These are phyloP conservation scores for Blastocystis sp. DNA, from an alignment of 352 stramenopile species.

Conservation along the genomic window DNA sequence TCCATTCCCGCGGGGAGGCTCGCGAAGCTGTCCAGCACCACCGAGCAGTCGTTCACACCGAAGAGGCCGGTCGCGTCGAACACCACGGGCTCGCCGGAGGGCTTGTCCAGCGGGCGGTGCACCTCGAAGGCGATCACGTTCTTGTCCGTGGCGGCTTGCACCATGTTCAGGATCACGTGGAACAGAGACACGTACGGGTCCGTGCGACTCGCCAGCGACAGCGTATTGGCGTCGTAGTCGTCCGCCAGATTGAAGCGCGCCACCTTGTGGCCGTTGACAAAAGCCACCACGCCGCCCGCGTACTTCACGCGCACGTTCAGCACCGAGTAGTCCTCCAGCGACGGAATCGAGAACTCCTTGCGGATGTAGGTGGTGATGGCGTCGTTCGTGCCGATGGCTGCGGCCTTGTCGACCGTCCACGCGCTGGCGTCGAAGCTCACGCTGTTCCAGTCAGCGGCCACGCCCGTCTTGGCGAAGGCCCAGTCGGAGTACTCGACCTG, in stretches of 20 bases:
- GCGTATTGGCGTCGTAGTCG: not conserved
- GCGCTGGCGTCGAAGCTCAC: not conserved
- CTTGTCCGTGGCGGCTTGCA: not conserved
- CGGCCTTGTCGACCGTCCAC: not conserved
- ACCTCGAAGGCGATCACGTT: not conserved
- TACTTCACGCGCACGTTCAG: constrained; percentile 30
- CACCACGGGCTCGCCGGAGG: not conserved
- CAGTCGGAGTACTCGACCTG: not conserved
- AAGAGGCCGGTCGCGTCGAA: not conserved
- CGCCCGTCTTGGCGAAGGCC: not conserved
- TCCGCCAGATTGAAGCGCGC: constrained; percentile 33
- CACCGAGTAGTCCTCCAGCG: not conserved
- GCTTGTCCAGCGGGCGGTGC: not conserved
- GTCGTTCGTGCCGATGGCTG: not conserved
- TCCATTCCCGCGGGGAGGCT: not conserved
- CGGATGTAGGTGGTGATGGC: not conserved
- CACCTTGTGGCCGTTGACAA: constrained; percentile 40
- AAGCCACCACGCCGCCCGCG: constrained; percentile 12
- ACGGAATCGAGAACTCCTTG: not conserved
- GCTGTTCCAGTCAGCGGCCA: not conserved
- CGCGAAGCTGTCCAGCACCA: not conserved
- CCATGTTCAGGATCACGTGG: not conserved
- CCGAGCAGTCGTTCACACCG: not conserved
- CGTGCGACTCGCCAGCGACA: not conserved
- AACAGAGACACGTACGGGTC: not conserved